Base-by-base conservation (phyloP, 179 eudicot species). In the Gypsophila paniculata region DNA sequence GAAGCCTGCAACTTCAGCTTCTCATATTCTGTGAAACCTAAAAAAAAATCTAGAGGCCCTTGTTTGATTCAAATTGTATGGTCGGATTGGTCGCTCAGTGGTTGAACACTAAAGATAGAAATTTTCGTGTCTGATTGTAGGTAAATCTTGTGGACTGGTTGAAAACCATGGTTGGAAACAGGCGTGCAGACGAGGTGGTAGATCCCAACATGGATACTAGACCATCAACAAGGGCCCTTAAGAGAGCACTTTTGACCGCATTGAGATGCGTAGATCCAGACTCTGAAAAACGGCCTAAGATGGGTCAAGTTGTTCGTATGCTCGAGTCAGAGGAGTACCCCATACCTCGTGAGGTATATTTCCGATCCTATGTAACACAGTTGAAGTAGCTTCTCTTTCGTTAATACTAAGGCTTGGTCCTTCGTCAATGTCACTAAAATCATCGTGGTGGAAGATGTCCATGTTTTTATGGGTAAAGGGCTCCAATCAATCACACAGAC, bases 141-240 rank as follows among this genome's bases (percentile, higher is more conserved):
- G 93, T 89, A 65, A 89, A 90, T 73, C 77, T 90, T 68, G 94
- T 90, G 17, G 94, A 90, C 74, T 90, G 96, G 94, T 87, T 90
- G 52, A 89, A 90, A 80, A 77, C 83, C 76, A 90, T 89, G 96
- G 90, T 90, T 61, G 94, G 86, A 36, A 84, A 78, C 76, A 87
- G 86, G 77, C 93, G 90, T 34, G 87, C 91, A 21, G 91, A 90
- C 78, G 96, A 90, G 81, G 96, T 89, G 61, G 91, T 87, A 61
- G 94, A 90, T 72, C 91, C 89, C 18, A 82, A 70, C 59, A 89
- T 89, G 34, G 91, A 87, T 52, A 76, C 75, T 12, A 83, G 78
- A 76, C 96, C 96, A 71, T 85, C 96, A 12, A 89, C 88, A 60
- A 82, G 91, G 67, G 88, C 88, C 69, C 88, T 90, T 21, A 90